Evolutionary conservation across 2,329 filamentous ascomycete species (phyloP).

Genomic region (Talaromyces sp.): DNA sequence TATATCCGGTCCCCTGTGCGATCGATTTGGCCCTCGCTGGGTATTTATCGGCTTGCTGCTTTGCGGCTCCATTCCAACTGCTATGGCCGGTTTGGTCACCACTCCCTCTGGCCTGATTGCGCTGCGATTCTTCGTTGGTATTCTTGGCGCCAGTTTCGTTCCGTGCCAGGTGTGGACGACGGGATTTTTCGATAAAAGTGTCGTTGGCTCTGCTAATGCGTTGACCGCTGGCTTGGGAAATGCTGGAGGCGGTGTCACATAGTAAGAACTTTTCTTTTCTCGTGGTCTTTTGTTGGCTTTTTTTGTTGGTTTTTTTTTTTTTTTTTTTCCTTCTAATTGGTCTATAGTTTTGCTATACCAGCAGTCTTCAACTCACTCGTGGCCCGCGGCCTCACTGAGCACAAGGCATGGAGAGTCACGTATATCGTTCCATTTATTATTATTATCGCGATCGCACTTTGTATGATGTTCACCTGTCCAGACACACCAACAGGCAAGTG

Average conservation of each 20-base stretch:
- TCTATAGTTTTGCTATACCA: conserved; percentile 70
- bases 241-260: conserved; percentile 81
- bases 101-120: conserved; percentile 50
- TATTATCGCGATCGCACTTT: conserved; percentile 59
- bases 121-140: conserved; percentile 39
- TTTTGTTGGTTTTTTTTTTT: background rate
- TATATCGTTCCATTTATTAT: conserved; percentile 80
- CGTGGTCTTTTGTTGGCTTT: background rate
- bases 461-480: conserved; percentile 66
- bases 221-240: conserved; percentile 82
- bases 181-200: conserved; percentile 86
- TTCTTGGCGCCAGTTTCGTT: conserved; percentile 39
- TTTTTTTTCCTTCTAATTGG: conserved; percentile 2
- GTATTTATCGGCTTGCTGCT: conserved; percentile 77
- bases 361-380: conserved; percentile 77
- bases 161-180: conserved; percentile 86
- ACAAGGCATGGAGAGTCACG: conserved; percentile 74
- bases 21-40: conserved; percentile 71
- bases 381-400: conserved; percentile 53
- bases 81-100: conserved; percentile 70
- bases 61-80: conserved; percentile 71
- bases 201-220: conserved; percentile 83
- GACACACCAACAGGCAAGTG: conserved; percentile 81
- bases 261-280: conserved; percentile 33
- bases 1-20: conserved; percentile 75